Evolutionary conservation across 2,329 filamentous ascomycete species (phyloP).

Genomic region (Talaromyces islandicus): DNA sequence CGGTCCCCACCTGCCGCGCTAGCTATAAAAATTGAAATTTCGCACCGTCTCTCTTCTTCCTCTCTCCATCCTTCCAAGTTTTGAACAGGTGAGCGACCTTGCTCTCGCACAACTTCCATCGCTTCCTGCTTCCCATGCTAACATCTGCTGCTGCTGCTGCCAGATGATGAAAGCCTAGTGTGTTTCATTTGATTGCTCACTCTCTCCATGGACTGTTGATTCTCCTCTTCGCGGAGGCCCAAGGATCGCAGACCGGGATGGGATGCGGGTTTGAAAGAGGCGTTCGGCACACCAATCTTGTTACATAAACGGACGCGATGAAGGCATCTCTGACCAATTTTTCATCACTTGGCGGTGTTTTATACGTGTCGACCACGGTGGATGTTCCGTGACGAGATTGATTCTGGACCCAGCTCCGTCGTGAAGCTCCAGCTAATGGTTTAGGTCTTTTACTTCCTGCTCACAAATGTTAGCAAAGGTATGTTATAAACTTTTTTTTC

Average conservation of each 20-base stretch:
- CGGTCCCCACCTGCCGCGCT: neutral
- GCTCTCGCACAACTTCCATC: neutral
- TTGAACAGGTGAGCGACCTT: slow-evolving; percentile 72
- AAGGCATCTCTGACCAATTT: slow-evolving; percentile 83
- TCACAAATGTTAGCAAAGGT: neutral
- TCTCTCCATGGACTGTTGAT: slow-evolving; percentile 62
- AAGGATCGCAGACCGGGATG: slow-evolving; percentile 72
- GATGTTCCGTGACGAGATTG: neutral
- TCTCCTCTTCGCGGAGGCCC: slow-evolving; percentile 73
- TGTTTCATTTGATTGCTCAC: slow-evolving; percentile 74
- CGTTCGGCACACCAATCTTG: slow-evolving; percentile 99
- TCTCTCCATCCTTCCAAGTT: slow-evolving; percentile 96
- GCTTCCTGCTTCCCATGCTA: slow-evolving; percentile 14
- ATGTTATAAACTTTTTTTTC: neutral
- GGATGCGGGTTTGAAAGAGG: slow-evolving; percentile 82
- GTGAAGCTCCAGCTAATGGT: neutral
- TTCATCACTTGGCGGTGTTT: slow-evolving; percentile 47
- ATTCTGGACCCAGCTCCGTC: neutral
- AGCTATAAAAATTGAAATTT: slow-evolving; percentile 15
- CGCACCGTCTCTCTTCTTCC: slow-evolving; percentile 40
- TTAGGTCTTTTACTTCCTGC: neutral
- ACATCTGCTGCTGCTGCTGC: neutral
- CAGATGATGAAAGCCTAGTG: slow-evolving; percentile 99
- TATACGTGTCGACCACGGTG: neutral
- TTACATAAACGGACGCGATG: slow-evolving; percentile 92